Evolutionary conservation across 768 basidiomycete genomes (phyloP), one percentile per base, ranked within the genome.

Genomic region (Bullera alba): DNA sequence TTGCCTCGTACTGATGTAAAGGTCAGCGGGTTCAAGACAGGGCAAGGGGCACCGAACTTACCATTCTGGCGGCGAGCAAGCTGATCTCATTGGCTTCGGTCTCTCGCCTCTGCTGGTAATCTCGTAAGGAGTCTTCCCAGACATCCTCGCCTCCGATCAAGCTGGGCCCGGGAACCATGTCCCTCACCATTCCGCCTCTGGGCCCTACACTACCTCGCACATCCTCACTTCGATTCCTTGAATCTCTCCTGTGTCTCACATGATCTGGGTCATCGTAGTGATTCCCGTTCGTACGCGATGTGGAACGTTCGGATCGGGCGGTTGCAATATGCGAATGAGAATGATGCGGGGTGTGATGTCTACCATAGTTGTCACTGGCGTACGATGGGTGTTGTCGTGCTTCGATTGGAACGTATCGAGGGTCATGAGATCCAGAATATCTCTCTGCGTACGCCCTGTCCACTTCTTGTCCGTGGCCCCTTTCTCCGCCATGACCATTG

Each of bases 81-180:
- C 8, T 21, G 19, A 39, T 39, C 51, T 35, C 39, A 41, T 17
- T 45, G 22, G 57, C 64, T 32, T 66, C 58, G 19, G 38, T 39
- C 54, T 67, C 65, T 35, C 65, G 45, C 19, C 42, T 57, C 23
- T 16, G 21, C 51, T 67, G 65, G 54, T 67, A 67, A 5, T 16
- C 25, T 34, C 57, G 48, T 34, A 63, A 39, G 1, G 46, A 49
- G 10, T 51, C 52, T 34, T 61, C 58, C 65, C 65, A 67, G 17
- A 67, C 47, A 41, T 56, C 55, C 44, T 67, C 65, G 19, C 48
- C 50, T 1, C 61, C 65, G 7, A 42, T 21, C 5, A 67, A 29
- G 6, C 29, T 37, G 39, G 60, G 61, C 22, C 12, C 14, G 28
- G 42, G 42, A 6, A 43, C 27, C 25, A 43, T 21, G 6, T 59